Conservation (phyloP, 2,329 filamentous ascomycete genomes). For the Hymenoscyphus albidus region DNA sequence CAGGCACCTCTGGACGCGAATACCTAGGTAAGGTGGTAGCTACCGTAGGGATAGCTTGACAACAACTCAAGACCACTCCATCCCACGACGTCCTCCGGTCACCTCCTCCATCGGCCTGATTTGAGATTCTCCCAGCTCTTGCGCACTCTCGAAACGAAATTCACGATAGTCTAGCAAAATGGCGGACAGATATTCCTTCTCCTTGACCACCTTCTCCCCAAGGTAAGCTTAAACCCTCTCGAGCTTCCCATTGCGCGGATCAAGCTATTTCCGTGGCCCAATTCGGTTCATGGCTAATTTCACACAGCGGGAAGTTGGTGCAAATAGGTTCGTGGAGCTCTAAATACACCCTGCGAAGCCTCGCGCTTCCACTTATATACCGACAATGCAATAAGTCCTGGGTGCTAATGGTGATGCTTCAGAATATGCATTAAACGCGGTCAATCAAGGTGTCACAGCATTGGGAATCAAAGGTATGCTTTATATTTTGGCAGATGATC, state of each 20-base stretch:
- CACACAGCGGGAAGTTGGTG: constrained; percentile 86
- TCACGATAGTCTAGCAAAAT: constrained; percentile 49
- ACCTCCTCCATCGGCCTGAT: constrained; percentile 10
- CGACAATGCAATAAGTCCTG: constrained; percentile 15
- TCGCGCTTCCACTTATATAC: constrained; percentile 14
- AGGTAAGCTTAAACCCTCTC: constrained; percentile 61
- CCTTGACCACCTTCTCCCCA: constrained; percentile 97
- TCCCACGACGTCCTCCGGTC: constrained; percentile 8
- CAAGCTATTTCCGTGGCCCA: constrained; percentile 11
- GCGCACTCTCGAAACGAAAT: constrained; percentile 8
- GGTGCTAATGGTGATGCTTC: constrained; percentile 24
- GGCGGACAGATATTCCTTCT: constrained; percentile 99
- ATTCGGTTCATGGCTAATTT: constrained; percentile 24
- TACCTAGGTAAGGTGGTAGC: constrained; percentile 13
- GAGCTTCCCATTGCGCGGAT: constrained; percentile 20
- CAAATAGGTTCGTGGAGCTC: constrained; percentile 72
- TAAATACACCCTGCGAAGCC: not conserved
- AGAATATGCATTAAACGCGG: constrained; percentile 99
- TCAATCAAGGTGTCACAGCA: constrained; percentile 98
- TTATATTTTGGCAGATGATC: not conserved
- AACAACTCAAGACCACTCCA: constrained; percentile 24
- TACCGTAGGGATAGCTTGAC: constrained; percentile 22
- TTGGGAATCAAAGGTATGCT: constrained; percentile 91
- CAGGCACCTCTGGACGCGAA: constrained; percentile 24
- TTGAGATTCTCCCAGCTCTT: constrained; percentile 6